Evolutionary conservation across 1,284 basidiomycete genomes (phyloP).

Genomic region (Ceratobasidium sp.): DNA sequence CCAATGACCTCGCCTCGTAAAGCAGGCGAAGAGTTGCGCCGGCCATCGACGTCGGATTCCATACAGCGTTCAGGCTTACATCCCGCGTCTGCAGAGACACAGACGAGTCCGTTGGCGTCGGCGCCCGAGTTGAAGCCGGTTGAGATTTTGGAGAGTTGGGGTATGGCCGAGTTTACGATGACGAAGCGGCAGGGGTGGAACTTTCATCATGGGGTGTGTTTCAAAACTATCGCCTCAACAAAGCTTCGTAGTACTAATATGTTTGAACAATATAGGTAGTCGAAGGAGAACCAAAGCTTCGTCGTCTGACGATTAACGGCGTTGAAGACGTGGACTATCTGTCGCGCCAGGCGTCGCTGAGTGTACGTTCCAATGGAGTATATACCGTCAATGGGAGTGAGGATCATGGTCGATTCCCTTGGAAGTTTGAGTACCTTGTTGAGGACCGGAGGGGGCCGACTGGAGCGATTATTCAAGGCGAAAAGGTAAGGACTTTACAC

Average conservation of each 20-base stretch:
- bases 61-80: no score
- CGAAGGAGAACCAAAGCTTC: conserved; percentile 75
- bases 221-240: background rate
- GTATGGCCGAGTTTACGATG: conserved; percentile 75
- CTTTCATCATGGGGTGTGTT: conserved; percentile 73
- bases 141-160: conserved; percentile 51
- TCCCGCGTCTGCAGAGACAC: no score
- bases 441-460: conserved; percentile 67
- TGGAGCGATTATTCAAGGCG: conserved; percentile 68
- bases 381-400: conserved; percentile 80
- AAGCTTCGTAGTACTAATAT: background rate
- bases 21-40: conserved; percentile 52
- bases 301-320: conserved; percentile 73
- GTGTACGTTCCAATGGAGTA: conserved; percentile 76
- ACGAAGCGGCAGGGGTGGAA: conserved; percentile 68
- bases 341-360: conserved; percentile 76
- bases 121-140: conserved; percentile 52
- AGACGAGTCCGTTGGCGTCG: conserved; percentile 54
- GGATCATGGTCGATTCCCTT: conserved; percentile 65
- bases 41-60: conserved; percentile 34
- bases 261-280: conserved; percentile 60
- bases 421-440: conserved; percentile 85
- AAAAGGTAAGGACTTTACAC: conserved; percentile 63
- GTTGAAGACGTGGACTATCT: conserved; percentile 79
- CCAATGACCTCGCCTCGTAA: conserved; percentile 50